Evolutionary conservation across 2,329 filamentous ascomycete genomes (phyloP), one percentile per base, ranked within the genome.

Genomic region (Penicillium rolfsii): DNA sequence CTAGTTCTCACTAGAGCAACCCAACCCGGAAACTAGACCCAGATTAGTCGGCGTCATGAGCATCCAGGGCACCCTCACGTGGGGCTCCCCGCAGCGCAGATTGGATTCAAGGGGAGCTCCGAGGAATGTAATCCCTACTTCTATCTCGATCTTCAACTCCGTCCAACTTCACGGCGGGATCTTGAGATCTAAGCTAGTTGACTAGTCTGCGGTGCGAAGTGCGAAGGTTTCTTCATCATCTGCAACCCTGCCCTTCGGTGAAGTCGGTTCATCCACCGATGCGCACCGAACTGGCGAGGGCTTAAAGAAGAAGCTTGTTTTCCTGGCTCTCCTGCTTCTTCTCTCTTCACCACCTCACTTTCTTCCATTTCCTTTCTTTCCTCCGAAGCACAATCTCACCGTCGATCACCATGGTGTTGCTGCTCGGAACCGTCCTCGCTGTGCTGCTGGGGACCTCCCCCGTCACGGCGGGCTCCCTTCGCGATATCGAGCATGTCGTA

Each of bases 401-500:
- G 16, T 49, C 24, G 36, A 41, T 48, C 19, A 56, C 45, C 40
- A 66, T 70, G 62, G 52, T 57, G 26, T 22, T 57, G 45, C 56
- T 69, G 1, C 38, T 64, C 5, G 59, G 61, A 22, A 52, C 60
- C 36, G 59, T 53, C 35, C 43, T 72, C 8, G 52, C 60, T 7
- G 28, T 70, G 43, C 57, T 70, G 11, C 49, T 71, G 24, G 61
- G 57, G 49, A 65, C 61, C 36, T 60, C 52, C 16, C 67, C 65
- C 12, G 66, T 68, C 30, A 65, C 61, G 4, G 79, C 75, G 5
- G 77, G 75, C 2, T 81, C 80, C 7, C 72, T 84, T 36, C 76
- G 76, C 28, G 83, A 85, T 59, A 82, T 85, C 59, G 77, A 85
- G 26, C 83, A 86, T 82, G 83, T 85, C 30, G 79, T 85, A 11